These are phyloP conservation scores for Cladobotryum mycophilum DNA, from an alignment of 2,329 filamentous ascomycete species.

Conservation along the genomic window DNA sequence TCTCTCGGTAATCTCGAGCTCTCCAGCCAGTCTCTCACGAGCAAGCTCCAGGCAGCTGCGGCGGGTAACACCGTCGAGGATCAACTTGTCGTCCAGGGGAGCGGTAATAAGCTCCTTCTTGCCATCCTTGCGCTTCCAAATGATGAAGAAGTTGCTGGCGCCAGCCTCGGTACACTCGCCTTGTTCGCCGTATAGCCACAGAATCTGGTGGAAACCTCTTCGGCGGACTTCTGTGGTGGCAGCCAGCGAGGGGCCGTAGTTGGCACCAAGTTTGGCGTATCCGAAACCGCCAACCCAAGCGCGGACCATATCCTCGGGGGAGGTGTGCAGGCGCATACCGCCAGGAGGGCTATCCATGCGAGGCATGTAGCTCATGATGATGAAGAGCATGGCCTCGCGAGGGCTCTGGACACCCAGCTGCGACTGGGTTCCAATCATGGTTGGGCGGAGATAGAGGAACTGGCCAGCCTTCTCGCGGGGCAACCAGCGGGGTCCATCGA, in stretches of 20 bases:
- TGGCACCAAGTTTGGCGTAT: constrained; percentile 86
- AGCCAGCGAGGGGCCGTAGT: constrained; percentile 80
- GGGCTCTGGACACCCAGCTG: constrained; percentile 78
- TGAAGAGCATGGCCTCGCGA: constrained; percentile 79
- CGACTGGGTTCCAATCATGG: constrained; percentile 75
- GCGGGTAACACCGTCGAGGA: constrained; percentile 84
- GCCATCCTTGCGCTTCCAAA: constrained; percentile 55
- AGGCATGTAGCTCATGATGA: constrained; percentile 63
- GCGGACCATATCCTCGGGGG: constrained; percentile 73
- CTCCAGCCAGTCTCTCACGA: constrained; percentile 51
- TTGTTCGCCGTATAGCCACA: constrained; percentile 84
- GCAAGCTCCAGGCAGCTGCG: constrained; percentile 71
- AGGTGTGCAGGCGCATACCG: constrained; percentile 71
- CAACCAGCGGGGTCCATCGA: constrained; percentile 74
- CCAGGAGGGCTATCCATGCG: constrained; percentile 44
- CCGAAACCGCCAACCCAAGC: constrained; percentile 94
- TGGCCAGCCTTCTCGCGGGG: constrained; percentile 59
- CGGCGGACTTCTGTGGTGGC: constrained; percentile 69
- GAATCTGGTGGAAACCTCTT: constrained; percentile 76
- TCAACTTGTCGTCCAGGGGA: constrained; percentile 73
- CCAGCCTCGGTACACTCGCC: constrained; percentile 83
- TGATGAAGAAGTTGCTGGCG: constrained; percentile 84
- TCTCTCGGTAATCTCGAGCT: constrained; percentile 70
- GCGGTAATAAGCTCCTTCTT: constrained; percentile 71
- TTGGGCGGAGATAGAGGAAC: constrained; percentile 81